Evolutionary conservation across 495 filamentous ascomycete genomes (phyloP), one percentile per base, ranked within the genome.

Genomic region (Hypoxylon fragiforme): DNA sequence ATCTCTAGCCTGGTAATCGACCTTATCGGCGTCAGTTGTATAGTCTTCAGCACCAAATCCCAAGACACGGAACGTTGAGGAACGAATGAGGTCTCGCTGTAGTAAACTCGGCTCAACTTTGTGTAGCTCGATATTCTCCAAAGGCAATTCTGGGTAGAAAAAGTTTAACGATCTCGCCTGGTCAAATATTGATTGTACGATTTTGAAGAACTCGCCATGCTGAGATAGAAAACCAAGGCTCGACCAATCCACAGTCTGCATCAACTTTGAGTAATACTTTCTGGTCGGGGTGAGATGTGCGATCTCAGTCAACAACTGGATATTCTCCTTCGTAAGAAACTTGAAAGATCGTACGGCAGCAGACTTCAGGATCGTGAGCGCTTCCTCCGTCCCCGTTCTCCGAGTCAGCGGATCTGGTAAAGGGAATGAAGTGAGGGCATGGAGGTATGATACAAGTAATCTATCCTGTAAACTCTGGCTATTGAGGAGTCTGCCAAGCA

Each of bases 351-450:
- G 57, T 0, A 81, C 54, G 1, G 79, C 67, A 19, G 78, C 78
- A 2, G 74, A 77, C 0, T 53, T 50, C 7, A 88, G 70, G 16
- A 80, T 75, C 0, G 55, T 47, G 1, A 89, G 60, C 0, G 79
- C 74, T 56, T 86, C 72, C 50, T 89, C 86, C 0, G 83, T 87
- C 0, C 87, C 87, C 2, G 83, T 88, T 19, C 67, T 72, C 0
- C 57, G 48, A 0, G 81, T 85, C 0, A 89, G 62, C 0, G 73
- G 70, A 55, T 90, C 87, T 0, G 80, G 75, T 0, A 87, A 52
- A 36, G 73, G 79, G 42, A 72, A 77, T 1, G 83, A 80, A 0
- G 85, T 89, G 0, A 84, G n/a, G 0, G 83, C 84, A 54, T 89
- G 83, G 1, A 88, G 70, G 44, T 81, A 82, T 30, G 70, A 74